Conservation (phyloP, 805 yeast genomes). For the Maudiozyma barnettii region DNA sequence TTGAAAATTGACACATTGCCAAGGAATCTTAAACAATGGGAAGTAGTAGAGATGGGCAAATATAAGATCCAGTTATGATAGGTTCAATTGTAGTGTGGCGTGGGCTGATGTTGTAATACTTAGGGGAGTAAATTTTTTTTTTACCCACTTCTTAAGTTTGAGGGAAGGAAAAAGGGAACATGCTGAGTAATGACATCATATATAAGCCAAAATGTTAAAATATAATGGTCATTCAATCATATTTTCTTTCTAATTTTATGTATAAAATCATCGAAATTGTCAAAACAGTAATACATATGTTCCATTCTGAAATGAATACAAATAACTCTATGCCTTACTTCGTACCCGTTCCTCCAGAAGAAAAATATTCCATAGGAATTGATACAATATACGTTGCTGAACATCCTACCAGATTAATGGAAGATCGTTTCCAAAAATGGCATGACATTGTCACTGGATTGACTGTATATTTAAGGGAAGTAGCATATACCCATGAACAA, state of each 20-base stretch:
- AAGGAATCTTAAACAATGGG: background rate
- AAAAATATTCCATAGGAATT: background rate
- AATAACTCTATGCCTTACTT: background rate
- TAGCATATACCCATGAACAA: slow-evolving; percentile 72
- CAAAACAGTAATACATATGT: too few species aligned
- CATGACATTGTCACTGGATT: slow-evolving; percentile 61
- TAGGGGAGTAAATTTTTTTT: too few species aligned
- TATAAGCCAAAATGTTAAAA: too few species aligned
- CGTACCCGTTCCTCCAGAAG: background rate
- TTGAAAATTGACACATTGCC: background rate
- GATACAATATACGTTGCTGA: slow-evolving; percentile 18
- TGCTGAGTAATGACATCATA: too few species aligned
- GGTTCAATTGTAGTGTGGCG: background rate
- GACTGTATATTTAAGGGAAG: slow-evolving; percentile 59
- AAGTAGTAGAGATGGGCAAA: background rate
- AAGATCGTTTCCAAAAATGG: slow-evolving; percentile 76
- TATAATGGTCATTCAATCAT: too few species aligned
- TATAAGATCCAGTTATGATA: background rate
- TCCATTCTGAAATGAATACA: background rate
- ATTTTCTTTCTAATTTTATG: background rate
- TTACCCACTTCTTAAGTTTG: too few species aligned
- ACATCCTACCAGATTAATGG: slow-evolving; percentile 69
- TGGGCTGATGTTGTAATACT: too few species aligned
- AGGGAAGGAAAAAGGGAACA: too few species aligned
- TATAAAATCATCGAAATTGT: too few species aligned